Evolutionary conservation across 805 yeast species (phyloP).

Genomic region (Cyberlindnera maritima): DNA sequence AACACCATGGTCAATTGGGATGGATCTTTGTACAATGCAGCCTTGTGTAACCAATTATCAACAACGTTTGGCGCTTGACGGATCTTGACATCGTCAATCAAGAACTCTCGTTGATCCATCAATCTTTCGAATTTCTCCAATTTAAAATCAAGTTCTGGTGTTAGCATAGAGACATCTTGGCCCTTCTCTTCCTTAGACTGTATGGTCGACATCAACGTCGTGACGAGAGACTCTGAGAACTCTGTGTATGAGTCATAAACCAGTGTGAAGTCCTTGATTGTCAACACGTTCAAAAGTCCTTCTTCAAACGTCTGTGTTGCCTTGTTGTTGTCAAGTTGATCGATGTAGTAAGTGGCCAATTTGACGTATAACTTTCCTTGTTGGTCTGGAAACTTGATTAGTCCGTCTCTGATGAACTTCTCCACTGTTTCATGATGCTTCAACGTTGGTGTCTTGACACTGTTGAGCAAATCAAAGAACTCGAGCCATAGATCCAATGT

Average conservation of each 20-base stretch:
- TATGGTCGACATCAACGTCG: constrained; percentile 13
- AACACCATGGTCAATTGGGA: constrained; percentile 42
- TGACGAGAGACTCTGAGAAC: constrained; percentile 52
- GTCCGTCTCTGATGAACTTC: constrained; percentile 33
- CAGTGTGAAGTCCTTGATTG: constrained; percentile 59
- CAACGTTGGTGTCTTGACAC: constrained; percentile 2
- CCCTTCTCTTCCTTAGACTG: constrained; percentile 15
- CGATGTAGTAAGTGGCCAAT: constrained; percentile 47
- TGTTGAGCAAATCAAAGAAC: constrained; percentile 40
- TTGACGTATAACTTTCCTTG: constrained; percentile 44
- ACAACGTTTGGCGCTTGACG: constrained; percentile 61
- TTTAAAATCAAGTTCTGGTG: constrained; percentile 40
- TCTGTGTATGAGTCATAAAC: constrained; percentile 63
- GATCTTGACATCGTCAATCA: constrained; percentile 65
- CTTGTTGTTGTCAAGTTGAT: constrained; percentile 30
- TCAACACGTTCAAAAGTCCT: constrained; percentile 43
- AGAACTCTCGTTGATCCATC: constrained; percentile 51
- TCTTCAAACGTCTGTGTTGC: constrained; percentile 46
- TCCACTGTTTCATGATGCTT: constrained; percentile 31
- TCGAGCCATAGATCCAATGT: constrained; percentile 47
- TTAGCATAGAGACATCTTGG: constrained; percentile 15
- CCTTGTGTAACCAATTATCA: constrained; percentile 66
- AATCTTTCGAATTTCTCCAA: constrained; percentile 51
- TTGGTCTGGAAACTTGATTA: constrained; percentile 57
- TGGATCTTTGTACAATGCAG: constrained; percentile 39